Base-by-base conservation (phyloP, 805 yeast species). In the Ascoidea rubescens region DNA sequence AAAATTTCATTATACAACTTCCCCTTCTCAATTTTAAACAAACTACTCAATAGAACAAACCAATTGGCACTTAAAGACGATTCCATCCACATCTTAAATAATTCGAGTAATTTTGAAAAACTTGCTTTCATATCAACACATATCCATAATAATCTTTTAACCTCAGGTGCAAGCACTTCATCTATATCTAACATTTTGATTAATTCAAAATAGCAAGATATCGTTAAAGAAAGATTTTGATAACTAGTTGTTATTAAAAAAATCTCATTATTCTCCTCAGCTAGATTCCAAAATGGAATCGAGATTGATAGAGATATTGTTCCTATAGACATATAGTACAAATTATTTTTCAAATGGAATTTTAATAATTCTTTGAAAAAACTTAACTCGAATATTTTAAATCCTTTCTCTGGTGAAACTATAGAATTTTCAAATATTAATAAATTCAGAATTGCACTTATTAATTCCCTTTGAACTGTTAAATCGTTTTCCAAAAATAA, bases 41-140 rank as follows among this genome's bases (percentile, higher is more conserved):
- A 61, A 14, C 71, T 67, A 52, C 73, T 77, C 47, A 84, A 66
- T 42, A 78, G 74, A 1, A 68, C 62, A 53, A 85, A 77, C 93
- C 93, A 85, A 12, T 71, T 73, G 14, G 68, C 56, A 33, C 67
- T 71, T 4, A 62, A 67, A 2, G 75, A 72, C 30, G 77, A 71
- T 16, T 76, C 78, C 48, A 85, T 63, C 91, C 93, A 86, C 16
- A 77, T 73, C 14, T 60, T 63, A 10, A 86, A 69, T 49, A 84
- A 67, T 3, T 66, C 63, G 32, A 69, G 62, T 17, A 84, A 61
- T 5, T 71, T 72, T 1, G 56, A 57, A 47, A 79, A 75, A 2
- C 64, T 55, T 4, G 80, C 78, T 12, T 65, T 63, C 10, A 61
- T 67, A 66, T 72, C 80, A 56, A 69, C 73, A 43, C 71, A 77